phyloP scores from a whole-genome alignment of 2,329 filamentous ascomycete genomes.

The Cytospora leucostoma region DNA sequence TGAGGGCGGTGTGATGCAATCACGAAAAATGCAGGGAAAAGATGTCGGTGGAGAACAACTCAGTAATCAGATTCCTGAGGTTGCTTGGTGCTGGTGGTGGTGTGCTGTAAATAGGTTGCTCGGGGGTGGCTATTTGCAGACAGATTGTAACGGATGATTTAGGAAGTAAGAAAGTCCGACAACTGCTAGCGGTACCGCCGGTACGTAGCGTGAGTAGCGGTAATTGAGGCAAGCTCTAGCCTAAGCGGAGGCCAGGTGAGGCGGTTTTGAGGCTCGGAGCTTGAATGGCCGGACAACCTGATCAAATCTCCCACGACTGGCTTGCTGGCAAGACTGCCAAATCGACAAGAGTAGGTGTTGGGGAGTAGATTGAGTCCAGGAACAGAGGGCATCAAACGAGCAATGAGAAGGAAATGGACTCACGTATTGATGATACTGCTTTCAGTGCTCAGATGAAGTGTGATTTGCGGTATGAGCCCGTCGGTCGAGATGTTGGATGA shows the following conservation, averaged over 20 bases:
- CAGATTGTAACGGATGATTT: neutral
- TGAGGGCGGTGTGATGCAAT: slow-evolving; percentile 27
- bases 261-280: neutral
- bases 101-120: slow-evolving; percentile 2
- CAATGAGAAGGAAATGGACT: neutral
- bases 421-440: slow-evolving; percentile 14
- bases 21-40: slow-evolving; percentile 6
- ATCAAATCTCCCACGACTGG: slow-evolving; percentile 2
- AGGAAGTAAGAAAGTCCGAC: slow-evolving; percentile 11
- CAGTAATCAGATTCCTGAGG: slow-evolving; percentile 5
- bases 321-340: slow-evolving; percentile 1
- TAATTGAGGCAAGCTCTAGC: neutral
- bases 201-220: neutral
- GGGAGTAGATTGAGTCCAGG: neutral
- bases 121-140: slow-evolving; percentile 4
- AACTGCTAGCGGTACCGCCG: neutral
- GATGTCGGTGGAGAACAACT: slow-evolving; percentile 5
- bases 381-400: too few species aligned
- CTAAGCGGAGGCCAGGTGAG: neutral
- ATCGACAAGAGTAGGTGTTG: neutral
- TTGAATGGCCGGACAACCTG: neutral
- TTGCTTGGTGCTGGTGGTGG: neutral
- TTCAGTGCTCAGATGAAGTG: neutral
- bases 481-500: slow-evolving; percentile 11
- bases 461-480: neutral